Evolutionary conservation across 2,329 filamentous ascomycete genomes (phyloP), one percentile per base, ranked within the genome.

Genomic region (Botrytis porri): DNA sequence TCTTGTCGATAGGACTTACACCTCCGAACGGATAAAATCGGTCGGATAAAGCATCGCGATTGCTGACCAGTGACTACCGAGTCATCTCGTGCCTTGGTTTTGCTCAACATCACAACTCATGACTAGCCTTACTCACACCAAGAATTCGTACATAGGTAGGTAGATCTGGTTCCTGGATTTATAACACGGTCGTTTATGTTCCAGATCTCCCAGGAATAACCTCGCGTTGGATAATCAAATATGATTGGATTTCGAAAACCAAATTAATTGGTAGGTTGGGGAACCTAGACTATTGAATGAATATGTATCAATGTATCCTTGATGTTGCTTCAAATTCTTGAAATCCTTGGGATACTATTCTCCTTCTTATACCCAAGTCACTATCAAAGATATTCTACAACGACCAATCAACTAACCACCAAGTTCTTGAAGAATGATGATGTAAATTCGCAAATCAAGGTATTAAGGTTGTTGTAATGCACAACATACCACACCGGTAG

Each of bases 111-210:
- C 48, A 54, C 12, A 54, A 12, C 48, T 54, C 12, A 54, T 25
- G 29, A 18, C 62, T 65, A 48, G 62, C 29, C 43, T 51, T 25
- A 20, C 12, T 51, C 32, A 20, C 12, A 37, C 32, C 63, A 51
- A 66, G 43, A 66, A 64, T 51, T 51, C 25, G 48, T n/a, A 25
- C 48, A 37, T 66, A 16, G 7, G 7, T 29, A 51, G 45, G 7
- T 29, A 51, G 45, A 66, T 66, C 63, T 66, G 63, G 63, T 51
- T 66, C 63, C 43, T 37, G 43, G 22, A n/a, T 51, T 37, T 25
- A 18, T 66, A 32, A 51, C 51, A 48, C 32, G 10, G 14, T 37
- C 5, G 32, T 51, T 43, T 54, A 5, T n/a, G 43, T 22, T 51
- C 63, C 14, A 66, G 63, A 39, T n/a, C 32, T 37, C 1, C 35